A percentile compares a stretch with the other conserved stretches of the same genome.
Conservation (phyloP, 192 early-diverging fungal species). For the Lunasporangiospora selenospora region DNA sequence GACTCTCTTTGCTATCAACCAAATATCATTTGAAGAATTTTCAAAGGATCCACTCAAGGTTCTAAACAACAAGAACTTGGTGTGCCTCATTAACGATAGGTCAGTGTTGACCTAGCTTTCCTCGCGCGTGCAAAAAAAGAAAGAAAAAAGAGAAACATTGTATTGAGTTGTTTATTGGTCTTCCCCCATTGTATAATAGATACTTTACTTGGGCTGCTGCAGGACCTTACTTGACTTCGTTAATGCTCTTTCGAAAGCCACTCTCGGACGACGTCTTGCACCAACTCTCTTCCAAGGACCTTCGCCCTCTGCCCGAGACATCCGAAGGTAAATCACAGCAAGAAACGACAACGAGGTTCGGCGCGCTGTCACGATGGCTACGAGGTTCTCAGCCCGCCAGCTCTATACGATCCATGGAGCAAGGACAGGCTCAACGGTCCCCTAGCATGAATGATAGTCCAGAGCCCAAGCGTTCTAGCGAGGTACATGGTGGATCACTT, state of each 20-base stretch:
- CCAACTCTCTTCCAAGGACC: slow-evolving; percentile 22
- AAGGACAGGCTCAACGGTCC: background rate
- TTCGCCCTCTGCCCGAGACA: slow-evolving; percentile 16
- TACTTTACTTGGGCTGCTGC: slow-evolving; percentile 70
- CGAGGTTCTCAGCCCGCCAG: slow-evolving; percentile 14
- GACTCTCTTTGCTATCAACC: slow-evolving; percentile 22
- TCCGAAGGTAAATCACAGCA: no score
- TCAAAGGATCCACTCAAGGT: slow-evolving; percentile 28
- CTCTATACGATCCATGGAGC: slow-evolving; percentile 4
- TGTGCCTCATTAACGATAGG: slow-evolving; percentile 40
- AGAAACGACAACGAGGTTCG: slow-evolving; percentile 16
- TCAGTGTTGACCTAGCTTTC: no score
- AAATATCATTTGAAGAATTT: slow-evolving; percentile 28
- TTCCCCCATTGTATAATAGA: slow-evolving; percentile 9
- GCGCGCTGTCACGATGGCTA: slow-evolving; percentile 28
- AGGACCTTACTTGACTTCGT: slow-evolving; percentile 64
- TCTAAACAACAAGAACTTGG: slow-evolving; percentile 31
- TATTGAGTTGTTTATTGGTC: no score
- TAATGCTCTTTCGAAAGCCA: slow-evolving; percentile 59
- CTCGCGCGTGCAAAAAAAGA: no score
- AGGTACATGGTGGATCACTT: background rate
- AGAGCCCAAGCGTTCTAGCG: background rate
- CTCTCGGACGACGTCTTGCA: slow-evolving; percentile 53
- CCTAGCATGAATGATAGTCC: background rate
- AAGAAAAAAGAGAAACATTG: no score